Evolutionary conservation across 108 stramenopile species (phyloP).

Genomic region (Nitzschia palea): DNA sequence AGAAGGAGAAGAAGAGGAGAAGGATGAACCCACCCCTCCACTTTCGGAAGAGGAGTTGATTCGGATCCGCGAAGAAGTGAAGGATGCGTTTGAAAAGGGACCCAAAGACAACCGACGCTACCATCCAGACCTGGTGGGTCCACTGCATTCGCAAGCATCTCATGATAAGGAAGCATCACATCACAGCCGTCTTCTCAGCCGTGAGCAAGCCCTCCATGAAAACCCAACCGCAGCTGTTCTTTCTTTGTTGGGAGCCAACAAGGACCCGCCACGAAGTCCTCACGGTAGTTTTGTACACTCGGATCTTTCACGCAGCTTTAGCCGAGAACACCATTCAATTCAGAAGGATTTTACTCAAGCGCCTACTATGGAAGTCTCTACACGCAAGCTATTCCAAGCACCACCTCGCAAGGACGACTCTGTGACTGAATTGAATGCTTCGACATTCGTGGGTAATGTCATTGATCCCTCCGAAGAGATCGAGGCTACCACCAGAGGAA

Average conservation of each 20-base stretch:
- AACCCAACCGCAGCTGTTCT: constrained; percentile 55
- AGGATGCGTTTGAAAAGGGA: constrained; percentile 34
- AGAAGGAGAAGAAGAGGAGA: constrained; percentile 1
- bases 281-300: neutral
- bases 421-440: too few species aligned
- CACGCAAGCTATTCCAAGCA: constrained; percentile 14
- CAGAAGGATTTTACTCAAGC: constrained; percentile 6
- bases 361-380: neutral
- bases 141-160: neutral
- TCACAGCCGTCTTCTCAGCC: constrained; percentile 23
- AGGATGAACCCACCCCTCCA: neutral
- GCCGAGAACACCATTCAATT: constrained; percentile 1
- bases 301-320: constrained; percentile 3
- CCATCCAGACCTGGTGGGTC: constrained; percentile 9
- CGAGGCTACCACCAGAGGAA: neutral
- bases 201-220: constrained; percentile 53
- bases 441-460: too few species aligned
- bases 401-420: neutral
- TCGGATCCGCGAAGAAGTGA: constrained; percentile 28
- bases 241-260: constrained; percentile 35
- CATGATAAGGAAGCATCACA: neutral
- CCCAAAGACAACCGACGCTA: constrained; percentile 35
- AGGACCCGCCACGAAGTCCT: neutral
- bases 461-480: neutral
- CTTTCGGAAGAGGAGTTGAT: constrained; percentile 21